Percentiles rank a stretch among this genome's conserved stretches.
These are phyloP conservation scores for Metschnikowia anglica DNA, from an alignment of 805 yeast genomes.

Conservation along the genomic window DNA sequence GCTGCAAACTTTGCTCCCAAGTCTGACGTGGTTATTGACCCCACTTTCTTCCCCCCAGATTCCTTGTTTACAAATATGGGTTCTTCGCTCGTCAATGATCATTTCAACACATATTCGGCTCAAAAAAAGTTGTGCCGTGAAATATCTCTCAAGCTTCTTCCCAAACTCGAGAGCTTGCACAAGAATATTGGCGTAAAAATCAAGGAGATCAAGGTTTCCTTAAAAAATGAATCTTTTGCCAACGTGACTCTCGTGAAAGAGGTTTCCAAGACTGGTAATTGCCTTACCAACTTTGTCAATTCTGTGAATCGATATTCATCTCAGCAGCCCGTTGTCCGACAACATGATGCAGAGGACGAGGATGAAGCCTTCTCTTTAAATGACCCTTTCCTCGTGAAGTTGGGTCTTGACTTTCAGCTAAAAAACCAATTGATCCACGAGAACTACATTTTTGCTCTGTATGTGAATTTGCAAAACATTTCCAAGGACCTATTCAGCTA, in stretches of 20 bases:
- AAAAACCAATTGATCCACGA: conserved; percentile 43
- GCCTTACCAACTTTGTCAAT: conserved; percentile 37
- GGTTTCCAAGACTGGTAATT: conserved; percentile 59
- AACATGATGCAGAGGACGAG: conserved; percentile 25
- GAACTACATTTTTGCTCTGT: conserved; percentile 43
- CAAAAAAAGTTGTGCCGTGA: conserved; percentile 34
- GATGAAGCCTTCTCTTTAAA: conserved; percentile 31
- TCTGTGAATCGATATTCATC: conserved; percentile 35
- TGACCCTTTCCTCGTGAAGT: conserved; percentile 43
- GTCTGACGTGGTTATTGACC: conserved; percentile 24
- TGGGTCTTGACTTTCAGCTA: conserved; percentile 40
- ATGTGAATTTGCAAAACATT: conserved; percentile 41
- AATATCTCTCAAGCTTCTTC: conserved; percentile 32
- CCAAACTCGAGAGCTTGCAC: conserved; percentile 36
- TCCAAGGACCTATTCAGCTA: conserved; percentile 38
- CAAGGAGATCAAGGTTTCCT: conserved; percentile 40
- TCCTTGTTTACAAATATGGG: conserved; percentile 31
- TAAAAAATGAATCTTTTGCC: conserved; percentile 43
- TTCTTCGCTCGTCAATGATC: conserved; percentile 36
- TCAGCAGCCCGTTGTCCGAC: conserved; percentile 32
- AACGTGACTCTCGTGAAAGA: conserved; percentile 36
- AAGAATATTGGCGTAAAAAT: conserved; percentile 38
- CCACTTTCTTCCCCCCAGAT: conserved; percentile 26
- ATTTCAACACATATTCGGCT: conserved; percentile 27
- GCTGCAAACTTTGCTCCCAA: conserved; percentile 21